These are phyloP conservation scores for Ogataea pilisensis DNA, from an alignment of 805 yeast genomes.

Conservation along the genomic window DNA sequence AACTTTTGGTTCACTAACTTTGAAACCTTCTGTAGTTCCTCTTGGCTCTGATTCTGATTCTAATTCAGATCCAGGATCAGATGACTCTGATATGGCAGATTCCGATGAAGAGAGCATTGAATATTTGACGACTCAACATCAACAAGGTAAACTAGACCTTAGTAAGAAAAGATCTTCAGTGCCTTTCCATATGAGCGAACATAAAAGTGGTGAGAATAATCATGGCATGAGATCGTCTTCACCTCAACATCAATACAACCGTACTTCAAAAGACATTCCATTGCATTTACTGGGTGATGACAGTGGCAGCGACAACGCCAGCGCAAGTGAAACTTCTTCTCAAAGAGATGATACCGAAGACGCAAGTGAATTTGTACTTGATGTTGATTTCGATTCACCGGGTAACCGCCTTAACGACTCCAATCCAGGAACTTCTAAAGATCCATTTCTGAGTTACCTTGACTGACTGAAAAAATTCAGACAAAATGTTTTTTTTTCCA, in stretches of 20 bases:
- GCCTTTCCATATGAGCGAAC: slow-evolving; percentile 6
- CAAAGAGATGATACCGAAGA: neutral
- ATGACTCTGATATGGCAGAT: slow-evolving; percentile 26
- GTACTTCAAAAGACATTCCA: slow-evolving; percentile 8
- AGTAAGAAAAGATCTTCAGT: slow-evolving; percentile 6
- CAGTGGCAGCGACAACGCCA: slow-evolving; percentile 9
- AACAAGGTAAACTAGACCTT: slow-evolving; percentile 15
- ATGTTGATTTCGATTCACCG: slow-evolving; percentile 17
- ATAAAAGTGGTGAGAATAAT: slow-evolving; percentile 1
- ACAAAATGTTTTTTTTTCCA: no score
- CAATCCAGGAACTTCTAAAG: neutral
- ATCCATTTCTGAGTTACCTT: neutral
- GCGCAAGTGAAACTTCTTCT: neutral
- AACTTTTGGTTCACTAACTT: slow-evolving; percentile 1
- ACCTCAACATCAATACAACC: neutral
- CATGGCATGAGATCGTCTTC: neutral
- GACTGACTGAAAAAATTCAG: neutral
- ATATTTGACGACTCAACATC: slow-evolving; percentile 22
- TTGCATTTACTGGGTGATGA: slow-evolving; percentile 14
- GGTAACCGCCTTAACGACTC: neutral
- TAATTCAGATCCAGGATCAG: slow-evolving; percentile 10
- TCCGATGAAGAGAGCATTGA: slow-evolving; percentile 33
- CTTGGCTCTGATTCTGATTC: slow-evolving; percentile 5
- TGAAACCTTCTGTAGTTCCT: slow-evolving; percentile 8
- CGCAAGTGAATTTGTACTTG: slow-evolving; percentile 10